Conservation (phyloP, 78 protist species). For the slime mould (Dictyostelium discoideum) region DNA sequence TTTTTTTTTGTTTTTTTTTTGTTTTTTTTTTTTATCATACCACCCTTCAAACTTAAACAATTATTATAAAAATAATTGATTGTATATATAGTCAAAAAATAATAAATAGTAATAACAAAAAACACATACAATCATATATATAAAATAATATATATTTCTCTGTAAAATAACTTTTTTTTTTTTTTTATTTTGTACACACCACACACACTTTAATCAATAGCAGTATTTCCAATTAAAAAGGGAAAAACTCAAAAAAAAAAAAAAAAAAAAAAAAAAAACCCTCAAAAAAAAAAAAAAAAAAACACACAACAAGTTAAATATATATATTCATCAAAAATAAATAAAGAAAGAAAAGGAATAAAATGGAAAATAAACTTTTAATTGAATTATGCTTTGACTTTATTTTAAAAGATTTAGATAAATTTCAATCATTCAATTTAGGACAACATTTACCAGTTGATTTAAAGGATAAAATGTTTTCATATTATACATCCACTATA, state of each 20-base stretch:
- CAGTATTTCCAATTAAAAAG: neutral
- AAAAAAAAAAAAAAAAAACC: neutral
- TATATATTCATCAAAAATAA: neutral
- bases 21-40: too few species aligned
- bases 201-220: neutral
- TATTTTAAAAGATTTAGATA: slow-evolving; percentile 31
- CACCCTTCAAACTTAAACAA: neutral
- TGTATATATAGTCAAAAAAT: neutral
- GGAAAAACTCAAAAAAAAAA: neutral
- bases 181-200: neutral
- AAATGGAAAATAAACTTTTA: slow-evolving; percentile 18
- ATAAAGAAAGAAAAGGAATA: neutral
- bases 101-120: too few species aligned
- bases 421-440: slow-evolving; percentile 14
- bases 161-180: neutral
- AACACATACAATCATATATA: neutral
- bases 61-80: neutral
- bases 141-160: neutral
- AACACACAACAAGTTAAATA: neutral
- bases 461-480: slow-evolving; percentile 46
- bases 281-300: neutral
- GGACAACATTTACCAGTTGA: slow-evolving; percentile 19
- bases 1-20: too few species aligned
- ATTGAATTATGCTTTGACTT: slow-evolving; percentile 47
- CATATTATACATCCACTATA: slow-evolving; percentile 36